Conservation (phyloP, 2,329 filamentous ascomycete species). For the Nothophoma quercina region DNA sequence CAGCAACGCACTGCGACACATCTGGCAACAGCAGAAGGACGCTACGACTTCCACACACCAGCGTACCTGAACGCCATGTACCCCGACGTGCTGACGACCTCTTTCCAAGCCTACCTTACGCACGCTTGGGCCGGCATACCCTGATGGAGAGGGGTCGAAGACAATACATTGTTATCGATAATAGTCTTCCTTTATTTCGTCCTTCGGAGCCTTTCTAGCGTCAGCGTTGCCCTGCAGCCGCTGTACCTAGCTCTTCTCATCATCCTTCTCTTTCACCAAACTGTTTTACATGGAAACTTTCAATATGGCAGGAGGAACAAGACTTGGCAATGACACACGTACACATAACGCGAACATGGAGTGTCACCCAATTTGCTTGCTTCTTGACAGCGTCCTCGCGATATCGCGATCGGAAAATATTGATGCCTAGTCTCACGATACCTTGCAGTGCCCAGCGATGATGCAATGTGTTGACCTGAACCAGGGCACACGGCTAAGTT, state of each 20-base stretch:
- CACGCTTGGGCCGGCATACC: slow-evolving; percentile 45
- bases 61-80: slow-evolving; percentile 63
- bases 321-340: background rate
- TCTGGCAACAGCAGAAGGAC: slow-evolving; percentile 71
- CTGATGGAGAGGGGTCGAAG: slow-evolving; percentile 16
- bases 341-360: no score
- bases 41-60: slow-evolving; percentile 69
- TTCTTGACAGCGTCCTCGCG: background rate
- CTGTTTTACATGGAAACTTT: background rate
- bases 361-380: background rate
- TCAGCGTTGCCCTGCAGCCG: background rate
- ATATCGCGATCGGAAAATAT: slow-evolving; percentile 1
- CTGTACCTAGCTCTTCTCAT: background rate
- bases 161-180: no score
- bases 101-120: slow-evolving; percentile 52
- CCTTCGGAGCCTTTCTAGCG: background rate
- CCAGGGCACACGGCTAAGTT: slow-evolving; percentile 2
- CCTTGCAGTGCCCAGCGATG: slow-evolving; percentile 1
- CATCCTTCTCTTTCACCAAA: background rate
- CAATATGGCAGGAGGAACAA: background rate
- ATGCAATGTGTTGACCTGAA: slow-evolving; percentile 14
- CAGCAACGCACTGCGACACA: slow-evolving; percentile 64
- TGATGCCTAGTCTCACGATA: background rate
- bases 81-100: slow-evolving; percentile 46
- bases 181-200: background rate